Evolutionary conservation across 345 rosid genomes (phyloP).

Genomic region (Streptanthus diversifolius): DNA sequence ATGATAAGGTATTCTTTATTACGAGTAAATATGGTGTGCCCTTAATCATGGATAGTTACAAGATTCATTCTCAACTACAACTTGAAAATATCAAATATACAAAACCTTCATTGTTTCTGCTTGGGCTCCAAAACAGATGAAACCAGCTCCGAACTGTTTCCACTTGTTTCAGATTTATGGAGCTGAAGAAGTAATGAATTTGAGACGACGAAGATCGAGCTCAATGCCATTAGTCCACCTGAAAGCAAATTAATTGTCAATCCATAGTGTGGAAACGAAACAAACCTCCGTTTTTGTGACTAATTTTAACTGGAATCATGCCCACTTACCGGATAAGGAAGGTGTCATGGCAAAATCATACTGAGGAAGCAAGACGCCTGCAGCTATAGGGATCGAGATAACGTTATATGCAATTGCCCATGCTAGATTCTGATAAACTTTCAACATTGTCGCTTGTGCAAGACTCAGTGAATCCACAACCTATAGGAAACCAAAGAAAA

Average conservation of each 20-base stretch:
- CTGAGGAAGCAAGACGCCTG: conserved; percentile 80
- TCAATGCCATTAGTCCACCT: conserved; percentile 94
- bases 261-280: background rate
- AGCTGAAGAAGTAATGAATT: conserved; percentile 80
- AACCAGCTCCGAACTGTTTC: background rate
- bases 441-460: conserved; percentile 80
- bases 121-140: background rate
- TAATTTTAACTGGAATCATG: background rate
- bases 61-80: background rate
- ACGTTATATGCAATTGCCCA: conserved; percentile 86
- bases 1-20: background rate
- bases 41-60: background rate
- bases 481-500: conserved; percentile 34
- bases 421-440: conserved; percentile 84
- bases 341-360: conserved; percentile 90
- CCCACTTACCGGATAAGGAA: conserved; percentile 66
- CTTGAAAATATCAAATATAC: background rate
- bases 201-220: conserved; percentile 83
- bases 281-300: background rate
- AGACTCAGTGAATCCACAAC: conserved; percentile 82
- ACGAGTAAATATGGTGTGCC: background rate
- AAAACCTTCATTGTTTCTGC: conserved; percentile 5
- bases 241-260: conserved; percentile 10
- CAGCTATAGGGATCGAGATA: conserved; percentile 84
- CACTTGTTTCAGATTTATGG: conserved; percentile 39